Conservation (phyloP, 2,329 filamentous ascomycete genomes). For the Tolypocladium amazonense region DNA sequence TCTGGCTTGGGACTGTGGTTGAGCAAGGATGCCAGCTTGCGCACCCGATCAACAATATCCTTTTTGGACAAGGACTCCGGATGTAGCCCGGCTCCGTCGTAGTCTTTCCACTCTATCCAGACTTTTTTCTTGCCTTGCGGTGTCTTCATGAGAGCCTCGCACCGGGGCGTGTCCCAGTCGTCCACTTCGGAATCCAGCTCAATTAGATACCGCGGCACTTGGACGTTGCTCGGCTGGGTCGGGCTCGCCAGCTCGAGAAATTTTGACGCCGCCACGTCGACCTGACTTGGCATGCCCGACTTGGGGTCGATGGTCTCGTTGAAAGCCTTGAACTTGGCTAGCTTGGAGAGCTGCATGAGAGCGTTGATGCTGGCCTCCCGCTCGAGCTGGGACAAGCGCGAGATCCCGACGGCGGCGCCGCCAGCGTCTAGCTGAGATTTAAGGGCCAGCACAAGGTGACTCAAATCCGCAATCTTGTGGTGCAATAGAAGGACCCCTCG, state of each 20-base stretch:
- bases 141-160: conserved; percentile 27
- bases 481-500: conserved; percentile 34
- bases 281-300: conserved; percentile 13
- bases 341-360: conserved; percentile 27
- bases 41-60: conserved; percentile 31
- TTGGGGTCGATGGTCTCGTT: conserved; percentile 33
- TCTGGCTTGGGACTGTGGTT: conserved; percentile 36
- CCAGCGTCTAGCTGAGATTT: conserved; percentile 29
- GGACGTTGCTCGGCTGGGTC: conserved; percentile 18
- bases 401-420: conserved; percentile 8
- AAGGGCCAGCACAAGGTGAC: conserved; percentile 33
- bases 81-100: conserved; percentile 23
- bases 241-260: conserved; percentile 28
- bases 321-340: conserved; percentile 41
- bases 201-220: conserved; percentile 23
- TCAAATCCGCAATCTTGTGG: conserved; percentile 33
- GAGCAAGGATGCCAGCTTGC: conserved; percentile 36
- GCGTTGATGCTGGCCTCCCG: conserved; percentile 27
- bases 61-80: conserved; percentile 27
- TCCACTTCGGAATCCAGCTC: conserved; percentile 20
- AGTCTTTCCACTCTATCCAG: conserved; percentile 43
- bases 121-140: conserved; percentile 25
- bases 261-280: conserved; percentile 25
- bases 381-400: conserved; percentile 22
- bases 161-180: conserved; percentile 23